Evolutionary conservation across 306 rosid species (phyloP).

Genomic region (Myrica gale): DNA sequence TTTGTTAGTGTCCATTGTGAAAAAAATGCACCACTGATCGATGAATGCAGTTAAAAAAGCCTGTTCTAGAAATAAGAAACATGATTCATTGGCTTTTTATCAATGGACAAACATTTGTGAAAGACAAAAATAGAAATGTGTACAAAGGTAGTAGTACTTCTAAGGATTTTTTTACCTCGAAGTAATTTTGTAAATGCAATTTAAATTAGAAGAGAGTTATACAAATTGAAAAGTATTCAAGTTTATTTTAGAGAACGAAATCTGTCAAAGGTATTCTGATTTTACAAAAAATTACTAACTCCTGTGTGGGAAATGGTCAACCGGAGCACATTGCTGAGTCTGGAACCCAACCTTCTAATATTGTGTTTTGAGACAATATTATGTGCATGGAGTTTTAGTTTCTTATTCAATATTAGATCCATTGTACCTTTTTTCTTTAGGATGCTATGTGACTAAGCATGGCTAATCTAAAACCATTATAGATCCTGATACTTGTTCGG

Average conservation of each 20-base stretch:
- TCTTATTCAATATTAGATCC: neutral
- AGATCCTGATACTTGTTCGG: constrained; percentile 16
- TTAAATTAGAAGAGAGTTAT: neutral
- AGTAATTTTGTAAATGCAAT: neutral
- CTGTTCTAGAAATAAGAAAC: neutral
- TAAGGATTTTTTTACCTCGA: neutral
- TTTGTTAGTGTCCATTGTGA: too few relatives aligned
- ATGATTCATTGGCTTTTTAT: neutral
- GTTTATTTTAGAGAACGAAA: neutral
- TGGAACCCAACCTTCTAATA: neutral
- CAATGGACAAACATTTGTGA: neutral
- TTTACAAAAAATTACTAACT: neutral
- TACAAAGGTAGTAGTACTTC: neutral
- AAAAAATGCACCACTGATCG: too few relatives aligned
- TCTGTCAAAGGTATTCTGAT: neutral
- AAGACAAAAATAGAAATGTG: neutral
- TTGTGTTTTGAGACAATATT: neutral
- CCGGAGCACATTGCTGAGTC: neutral
- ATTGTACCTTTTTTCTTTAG: neutral
- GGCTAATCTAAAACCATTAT: neutral
- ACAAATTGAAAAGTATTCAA: neutral
- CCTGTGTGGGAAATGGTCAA: neutral
- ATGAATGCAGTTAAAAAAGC: too few relatives aligned
- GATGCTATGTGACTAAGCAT: neutral
- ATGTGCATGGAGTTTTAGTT: neutral